phyloP scores from a whole-genome alignment of 2,329 filamentous ascomycete genomes.

The Emydomyces testavorans region DNA sequence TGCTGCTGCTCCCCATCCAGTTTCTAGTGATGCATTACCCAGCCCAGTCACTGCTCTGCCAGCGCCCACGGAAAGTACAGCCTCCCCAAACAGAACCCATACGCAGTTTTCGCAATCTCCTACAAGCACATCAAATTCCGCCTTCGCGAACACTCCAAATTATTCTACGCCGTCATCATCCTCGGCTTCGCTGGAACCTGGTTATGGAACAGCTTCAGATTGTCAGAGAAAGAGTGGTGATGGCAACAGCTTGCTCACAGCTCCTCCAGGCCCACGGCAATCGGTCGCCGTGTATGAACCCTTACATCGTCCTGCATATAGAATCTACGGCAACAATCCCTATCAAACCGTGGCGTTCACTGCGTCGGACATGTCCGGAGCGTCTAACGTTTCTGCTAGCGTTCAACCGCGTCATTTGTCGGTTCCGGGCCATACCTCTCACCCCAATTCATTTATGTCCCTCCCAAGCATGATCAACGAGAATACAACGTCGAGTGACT shows the following conservation, averaged over 20 bases:
- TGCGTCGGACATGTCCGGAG: constrained; percentile 12
- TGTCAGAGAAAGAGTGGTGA: background rate
- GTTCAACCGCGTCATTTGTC: constrained; percentile 15
- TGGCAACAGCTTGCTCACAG: background rate
- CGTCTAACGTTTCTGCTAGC: constrained; percentile 9
- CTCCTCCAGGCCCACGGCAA: constrained; percentile 15
- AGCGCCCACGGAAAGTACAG: constrained; percentile 6
- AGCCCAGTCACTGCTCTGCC: background rate
- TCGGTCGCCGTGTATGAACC: constrained; percentile 22
- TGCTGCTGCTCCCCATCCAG: constrained; percentile 10
- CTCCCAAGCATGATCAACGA: constrained; percentile 17
- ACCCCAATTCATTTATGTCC: constrained; percentile 16
- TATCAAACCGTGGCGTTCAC: constrained; percentile 15
- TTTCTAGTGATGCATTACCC: constrained; percentile 1
- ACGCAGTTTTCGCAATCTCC: constrained; percentile 12
- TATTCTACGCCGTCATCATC: constrained; percentile 18
- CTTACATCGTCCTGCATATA: constrained; percentile 18
- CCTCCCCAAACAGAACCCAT: constrained; percentile 10
- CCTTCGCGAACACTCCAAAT: constrained; percentile 10
- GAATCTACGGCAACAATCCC: constrained; percentile 12
- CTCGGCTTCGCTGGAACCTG: constrained; percentile 9
- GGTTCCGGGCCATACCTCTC: constrained; percentile 14
- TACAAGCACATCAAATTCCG: constrained; percentile 13
- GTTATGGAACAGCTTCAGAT: background rate
- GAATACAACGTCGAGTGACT: constrained; percentile 9